phyloP scores from a whole-genome alignment of 225 moss, liverwort and hornwort genomes.

The Pleurozium schreberi region DNA sequence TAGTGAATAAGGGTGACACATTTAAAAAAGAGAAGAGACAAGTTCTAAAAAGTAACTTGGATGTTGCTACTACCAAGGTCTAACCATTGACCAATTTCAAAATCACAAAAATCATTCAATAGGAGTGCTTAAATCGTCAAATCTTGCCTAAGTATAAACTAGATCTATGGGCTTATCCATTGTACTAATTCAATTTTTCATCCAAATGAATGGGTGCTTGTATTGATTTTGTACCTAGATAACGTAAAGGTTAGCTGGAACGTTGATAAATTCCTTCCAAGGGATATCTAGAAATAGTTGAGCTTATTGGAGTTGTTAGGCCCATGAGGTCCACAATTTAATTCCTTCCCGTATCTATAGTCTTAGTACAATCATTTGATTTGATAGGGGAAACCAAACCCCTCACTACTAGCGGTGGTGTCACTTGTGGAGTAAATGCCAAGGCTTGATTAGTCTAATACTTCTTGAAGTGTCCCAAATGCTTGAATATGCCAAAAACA shows the following conservation, averaged over 20 bases:
- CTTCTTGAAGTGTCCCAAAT: too few relatives aligned
- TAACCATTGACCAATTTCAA: accelerated
- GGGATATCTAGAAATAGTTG: neutral
- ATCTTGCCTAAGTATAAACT: accelerated
- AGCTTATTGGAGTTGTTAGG: accelerated
- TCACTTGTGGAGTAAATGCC: neutral
- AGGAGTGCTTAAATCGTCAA: neutral
- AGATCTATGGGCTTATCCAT: neutral
- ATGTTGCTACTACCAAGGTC: accelerated
- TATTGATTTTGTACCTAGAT: accelerated
- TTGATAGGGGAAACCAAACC: neutral
- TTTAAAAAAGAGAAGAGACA: too few relatives aligned
- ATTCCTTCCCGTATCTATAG: accelerated
- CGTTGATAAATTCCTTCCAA: too few relatives aligned
- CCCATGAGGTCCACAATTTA: neutral
- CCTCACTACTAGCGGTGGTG: accelerated
- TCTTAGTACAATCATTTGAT: neutral
- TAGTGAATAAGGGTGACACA: accelerated
- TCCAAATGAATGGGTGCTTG: neutral
- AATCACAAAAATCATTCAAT: neutral
- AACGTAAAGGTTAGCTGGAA: accelerated
- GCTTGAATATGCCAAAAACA: too few relatives aligned
- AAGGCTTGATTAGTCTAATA: accelerated
- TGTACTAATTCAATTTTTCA: neutral
- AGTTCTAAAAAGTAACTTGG: accelerated